Percentiles rank a stretch among this genome's conserved stretches.
Evolutionary conservation across 2,329 filamentous ascomycete species (phyloP).

Genomic region (Pseudogymnoascus sp.): DNA sequence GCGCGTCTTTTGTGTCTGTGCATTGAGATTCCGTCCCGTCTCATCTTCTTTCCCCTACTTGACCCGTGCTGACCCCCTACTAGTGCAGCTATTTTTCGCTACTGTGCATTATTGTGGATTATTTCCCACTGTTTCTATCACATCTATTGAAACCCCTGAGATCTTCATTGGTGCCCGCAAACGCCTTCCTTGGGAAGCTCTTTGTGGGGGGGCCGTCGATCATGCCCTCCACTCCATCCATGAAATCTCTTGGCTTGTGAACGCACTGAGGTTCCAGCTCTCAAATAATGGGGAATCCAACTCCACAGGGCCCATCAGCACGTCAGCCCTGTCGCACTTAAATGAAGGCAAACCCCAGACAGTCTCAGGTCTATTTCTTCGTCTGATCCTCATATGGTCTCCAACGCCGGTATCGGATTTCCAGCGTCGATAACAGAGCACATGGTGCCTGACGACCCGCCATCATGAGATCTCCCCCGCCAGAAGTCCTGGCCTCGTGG

Average conservation of each 20-base stretch:
- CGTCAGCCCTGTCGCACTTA: conserved; percentile 2
- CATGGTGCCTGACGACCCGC: neutral
- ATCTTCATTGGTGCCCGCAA: neutral
- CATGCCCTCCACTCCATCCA: neutral
- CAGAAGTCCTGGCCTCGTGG: conserved; percentile 34
- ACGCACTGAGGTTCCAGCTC: neutral
- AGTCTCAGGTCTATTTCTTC: neutral
- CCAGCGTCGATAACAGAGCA: neutral
- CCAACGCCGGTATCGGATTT: neutral
- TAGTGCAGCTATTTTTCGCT: neutral
- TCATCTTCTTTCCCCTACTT: neutral
- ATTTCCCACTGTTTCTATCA: neutral
- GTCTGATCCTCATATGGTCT: neutral
- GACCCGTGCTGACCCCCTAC: neutral
- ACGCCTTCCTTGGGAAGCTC: neutral
- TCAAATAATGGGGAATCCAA: neutral
- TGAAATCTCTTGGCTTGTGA: neutral
- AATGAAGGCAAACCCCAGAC: neutral
- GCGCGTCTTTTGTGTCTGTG: neutral
- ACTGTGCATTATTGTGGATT: neutral
- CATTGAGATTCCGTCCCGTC: neutral
- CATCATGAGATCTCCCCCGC: conserved; percentile 32
- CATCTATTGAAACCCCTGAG: neutral
- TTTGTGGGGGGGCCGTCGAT: neutral
- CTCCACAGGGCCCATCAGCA: neutral